Conservation (phyloP, 805 yeast genomes). For the Candida rishiriensis region DNA sequence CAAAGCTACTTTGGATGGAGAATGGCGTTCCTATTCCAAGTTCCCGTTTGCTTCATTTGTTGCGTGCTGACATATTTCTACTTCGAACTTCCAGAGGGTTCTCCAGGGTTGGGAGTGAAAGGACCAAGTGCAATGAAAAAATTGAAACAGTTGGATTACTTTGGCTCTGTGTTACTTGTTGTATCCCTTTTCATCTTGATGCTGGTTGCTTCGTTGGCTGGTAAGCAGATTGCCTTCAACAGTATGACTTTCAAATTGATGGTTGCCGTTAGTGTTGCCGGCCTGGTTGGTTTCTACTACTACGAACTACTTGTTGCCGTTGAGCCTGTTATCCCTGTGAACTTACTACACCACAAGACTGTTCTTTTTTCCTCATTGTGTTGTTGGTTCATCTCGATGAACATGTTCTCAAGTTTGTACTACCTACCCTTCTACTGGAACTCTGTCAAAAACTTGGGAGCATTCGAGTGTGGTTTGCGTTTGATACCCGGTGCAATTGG, state of each 20-base stretch:
- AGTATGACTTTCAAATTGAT: constrained; percentile 36
- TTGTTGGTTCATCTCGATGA: constrained; percentile 70
- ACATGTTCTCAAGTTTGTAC: constrained; percentile 56
- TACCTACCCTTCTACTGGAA: constrained; percentile 64
- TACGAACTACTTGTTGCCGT: constrained; percentile 47
- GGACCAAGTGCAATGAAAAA: constrained; percentile 42
- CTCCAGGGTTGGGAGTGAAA: constrained; percentile 50
- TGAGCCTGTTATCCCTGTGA: constrained; percentile 67
- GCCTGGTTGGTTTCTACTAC: constrained; percentile 40
- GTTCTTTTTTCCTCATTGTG: constrained; percentile 61
- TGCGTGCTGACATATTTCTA: constrained; percentile 34
- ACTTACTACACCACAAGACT: constrained; percentile 53
- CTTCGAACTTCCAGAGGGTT: constrained; percentile 36
- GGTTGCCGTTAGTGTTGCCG: constrained; percentile 29
- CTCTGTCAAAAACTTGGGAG: constrained; percentile 23
- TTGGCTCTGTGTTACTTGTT: constrained; percentile 62
- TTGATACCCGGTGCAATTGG: constrained; percentile 59
- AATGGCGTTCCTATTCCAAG: constrained; percentile 49
- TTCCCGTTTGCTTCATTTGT: constrained; percentile 45
- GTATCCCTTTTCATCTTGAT: constrained; percentile 52
- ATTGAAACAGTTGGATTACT: constrained; percentile 57
- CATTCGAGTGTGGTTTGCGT: constrained; percentile 35
- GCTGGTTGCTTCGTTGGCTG: constrained; percentile 64
- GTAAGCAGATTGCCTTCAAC: constrained; percentile 46
- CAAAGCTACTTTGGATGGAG: constrained; percentile 62